Evolutionary conservation across 176 grass and related monocot genomes (phyloP), one percentile per base, ranked within the genome.

Genomic region (Eremochloa ophiuroides): DNA sequence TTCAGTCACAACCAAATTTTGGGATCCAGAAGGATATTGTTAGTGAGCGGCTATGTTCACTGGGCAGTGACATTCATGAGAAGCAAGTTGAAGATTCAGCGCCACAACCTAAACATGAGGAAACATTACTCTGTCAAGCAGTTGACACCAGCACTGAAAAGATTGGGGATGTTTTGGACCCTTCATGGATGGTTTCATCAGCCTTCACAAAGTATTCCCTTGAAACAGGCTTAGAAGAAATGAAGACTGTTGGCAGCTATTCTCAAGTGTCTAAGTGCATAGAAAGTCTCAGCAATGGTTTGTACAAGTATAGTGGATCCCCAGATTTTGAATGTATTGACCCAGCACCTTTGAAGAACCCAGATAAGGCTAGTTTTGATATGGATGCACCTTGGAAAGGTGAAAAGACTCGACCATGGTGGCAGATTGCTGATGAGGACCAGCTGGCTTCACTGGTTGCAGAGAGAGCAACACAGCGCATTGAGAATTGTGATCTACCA

Each of bases 401-500:
- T 62, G 87, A 97, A 61, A 94, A 92, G 58, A 71, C 62, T 48
- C 85, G 81, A 27, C 78, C 88, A 71, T 97, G 95, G 95, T 98
- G 95, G 95, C 88, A 80, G 67, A 77, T 98, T 7, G 28, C 87
- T 43, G 85, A 92, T 76, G 88, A 94, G 69, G 85, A 89, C 50
- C 90, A 91, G 63, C 61, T 98, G n/a, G 92, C 90, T 91, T 93
- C 74, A 84, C 74, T 98, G 29, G 88, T 98, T 71, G 83, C 95
- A 63, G 83, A 98, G 85, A 94, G 87, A 80, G 83, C 91, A 84
- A 40, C 38, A 80, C 83, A 81, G 12, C 64, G 87, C 71, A 83
- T 97, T 56, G 95, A 97, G 71, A 97, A 97, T 39, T 97, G 92
- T 55, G 95, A 97, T 75, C 86, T 97, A 18, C 95, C 95, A 74